Base-by-base conservation (phyloP, 2,329 filamentous ascomycete species). In the Cladosporium sp. region DNA sequence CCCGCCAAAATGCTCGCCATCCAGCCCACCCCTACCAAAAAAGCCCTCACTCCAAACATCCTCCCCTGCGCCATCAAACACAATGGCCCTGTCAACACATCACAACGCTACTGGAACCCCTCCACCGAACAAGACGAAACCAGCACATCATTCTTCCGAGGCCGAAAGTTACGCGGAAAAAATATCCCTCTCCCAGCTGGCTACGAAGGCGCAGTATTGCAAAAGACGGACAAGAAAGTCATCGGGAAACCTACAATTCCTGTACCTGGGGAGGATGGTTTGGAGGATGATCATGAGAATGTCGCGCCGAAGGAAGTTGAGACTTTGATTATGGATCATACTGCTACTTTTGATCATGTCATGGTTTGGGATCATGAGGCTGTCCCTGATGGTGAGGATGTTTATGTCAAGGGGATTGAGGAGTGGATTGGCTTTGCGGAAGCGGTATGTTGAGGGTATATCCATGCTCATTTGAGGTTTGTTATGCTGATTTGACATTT, bases 281-380 rank as follows among this genome's bases (percentile, higher is more conserved):
- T 18, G 1, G 40, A 50, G 9, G 38, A 41, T 27, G 40, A 36
- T 11, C 35, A 41, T n/a, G 40, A 56, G 3, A 20, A 49, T 11
- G 46, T 15, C 4, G 35, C 33, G 6, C 39, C 33, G 7, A 27
- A 43, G 30, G 43, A 50, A n/a, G 73, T 78, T 19, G 74, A 78
- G 1, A 78, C 81, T 8, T 74, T 74, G 16, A 70, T 77, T 1
- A 67, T 92, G 57, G 77, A 86, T 43, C 73, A 80, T 38, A 74
- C 83, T 16, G 83, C 82, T 1, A 75, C 75, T 13, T 96, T 96
- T 63, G 81, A 89, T 6, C 76, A 86, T 49, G 66, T 95, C 43
- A 70, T 88, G 3, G 77, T 95, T n/a, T 97, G 91, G 91, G 84
- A 80, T 0, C 90, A 95, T 66, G 90, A 93, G 57, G 68, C 71